Conservation (phyloP, 805 yeast genomes). For the Candida methanosorbosa region DNA sequence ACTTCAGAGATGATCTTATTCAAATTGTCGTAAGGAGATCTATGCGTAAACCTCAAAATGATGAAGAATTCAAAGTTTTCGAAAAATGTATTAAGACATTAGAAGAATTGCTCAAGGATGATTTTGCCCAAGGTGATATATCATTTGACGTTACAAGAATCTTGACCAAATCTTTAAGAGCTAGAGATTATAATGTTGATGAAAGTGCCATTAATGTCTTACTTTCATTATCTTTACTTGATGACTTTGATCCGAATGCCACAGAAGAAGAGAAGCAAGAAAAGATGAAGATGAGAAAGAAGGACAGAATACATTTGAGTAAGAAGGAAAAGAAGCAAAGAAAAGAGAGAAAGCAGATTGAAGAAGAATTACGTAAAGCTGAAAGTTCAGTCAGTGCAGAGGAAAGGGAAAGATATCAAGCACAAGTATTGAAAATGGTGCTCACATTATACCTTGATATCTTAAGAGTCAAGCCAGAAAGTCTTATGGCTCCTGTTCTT, state of each 20-base stretch:
- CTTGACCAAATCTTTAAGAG: slow-evolving; percentile 60
- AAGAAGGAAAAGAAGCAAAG: slow-evolving; percentile 83
- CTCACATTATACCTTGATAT: slow-evolving; percentile 72
- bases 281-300: slow-evolving; percentile 56
- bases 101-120: slow-evolving; percentile 67
- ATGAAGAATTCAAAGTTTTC: slow-evolving; percentile 42
- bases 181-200: slow-evolving; percentile 72
- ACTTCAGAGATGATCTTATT: slow-evolving; percentile 69
- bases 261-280: slow-evolving; percentile 35
- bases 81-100: slow-evolving; percentile 53
- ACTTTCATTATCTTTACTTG: slow-evolving; percentile 55
- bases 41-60: slow-evolving; percentile 45
- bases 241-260: slow-evolving; percentile 66
- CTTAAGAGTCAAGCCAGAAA: slow-evolving; percentile 51
- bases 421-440: slow-evolving; percentile 68
- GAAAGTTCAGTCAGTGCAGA: slow-evolving; percentile 82
- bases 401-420: slow-evolving; percentile 79
- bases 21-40: slow-evolving; percentile 59
- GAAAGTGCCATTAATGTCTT: slow-evolving; percentile 72
- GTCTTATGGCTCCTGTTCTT: slow-evolving; percentile 74
- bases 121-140: slow-evolving; percentile 69
- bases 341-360: slow-evolving; percentile 80
- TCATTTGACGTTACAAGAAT: slow-evolving; percentile 66
- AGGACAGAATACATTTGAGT: slow-evolving; percentile 85
- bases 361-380: slow-evolving; percentile 80